phyloP scores from a whole-genome alignment of 805 yeast genomes.

The Candida maesae region DNA sequence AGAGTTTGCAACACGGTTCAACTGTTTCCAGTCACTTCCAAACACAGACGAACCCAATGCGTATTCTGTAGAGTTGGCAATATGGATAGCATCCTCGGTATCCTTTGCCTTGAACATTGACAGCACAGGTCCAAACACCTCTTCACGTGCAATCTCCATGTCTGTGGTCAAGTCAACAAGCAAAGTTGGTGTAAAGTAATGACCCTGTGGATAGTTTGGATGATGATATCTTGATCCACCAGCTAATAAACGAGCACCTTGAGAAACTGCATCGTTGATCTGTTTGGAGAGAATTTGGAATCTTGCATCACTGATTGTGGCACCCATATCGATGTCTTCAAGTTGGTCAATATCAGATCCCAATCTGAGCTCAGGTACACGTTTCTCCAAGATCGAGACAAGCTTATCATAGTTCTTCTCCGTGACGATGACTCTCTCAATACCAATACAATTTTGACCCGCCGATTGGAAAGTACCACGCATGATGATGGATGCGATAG shows the following conservation, averaged over 20 bases:
- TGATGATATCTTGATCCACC: constrained; percentile 84
- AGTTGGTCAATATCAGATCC: constrained; percentile 93
- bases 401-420: constrained; percentile 63
- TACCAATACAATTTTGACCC: constrained; percentile 98
- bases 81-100: constrained; percentile 62
- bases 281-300: constrained; percentile 64
- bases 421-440: constrained; percentile 86
- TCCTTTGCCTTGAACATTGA: constrained; percentile 69
- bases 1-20: constrained; percentile 58
- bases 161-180: constrained; percentile 73
- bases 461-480: constrained; percentile 96
- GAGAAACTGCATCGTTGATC: constrained; percentile 65
- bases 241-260: constrained; percentile 74
- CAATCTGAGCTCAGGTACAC: constrained; percentile 61
- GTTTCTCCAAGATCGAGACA: constrained; percentile 48
- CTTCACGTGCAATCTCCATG: constrained; percentile 82
- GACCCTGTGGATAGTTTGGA: constrained; percentile 95
- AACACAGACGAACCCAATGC: constrained; percentile 93
- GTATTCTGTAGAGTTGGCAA: constrained; percentile 82
- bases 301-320: constrained; percentile 78
- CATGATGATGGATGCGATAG: constrained; percentile 75
- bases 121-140: constrained; percentile 92
- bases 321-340: constrained; percentile 94
- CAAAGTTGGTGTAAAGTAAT: constrained; percentile 87
- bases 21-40: constrained; percentile 55